A percentile compares a stretch with the other conserved stretches of the same genome.
Conservation (phyloP, 345 rosid species). For the Xanthoceras sorbifolium region DNA sequence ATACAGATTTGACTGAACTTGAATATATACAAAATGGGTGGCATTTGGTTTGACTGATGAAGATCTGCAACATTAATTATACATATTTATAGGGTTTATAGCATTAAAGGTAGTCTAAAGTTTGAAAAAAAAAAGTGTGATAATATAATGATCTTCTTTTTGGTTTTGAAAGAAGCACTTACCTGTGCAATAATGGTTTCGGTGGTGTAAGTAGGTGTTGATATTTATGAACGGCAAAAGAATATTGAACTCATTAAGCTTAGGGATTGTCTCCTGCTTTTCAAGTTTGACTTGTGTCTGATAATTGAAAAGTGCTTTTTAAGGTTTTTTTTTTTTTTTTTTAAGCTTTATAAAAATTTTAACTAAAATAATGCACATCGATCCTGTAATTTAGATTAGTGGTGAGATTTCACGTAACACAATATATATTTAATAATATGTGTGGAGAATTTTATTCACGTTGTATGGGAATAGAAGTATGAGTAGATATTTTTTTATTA, state of each 20-base stretch:
- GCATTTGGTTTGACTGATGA: constrained; percentile 19
- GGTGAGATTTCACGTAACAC: too few species aligned
- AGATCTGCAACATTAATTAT: background rate
- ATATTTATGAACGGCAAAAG: constrained; percentile 27
- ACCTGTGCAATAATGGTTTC: constrained; percentile 21
- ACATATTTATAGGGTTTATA: background rate
- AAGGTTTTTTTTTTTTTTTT: too few species aligned
- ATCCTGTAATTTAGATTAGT: too few species aligned
- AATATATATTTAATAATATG: too few species aligned
- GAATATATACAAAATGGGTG: constrained; percentile 13
- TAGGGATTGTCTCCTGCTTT: constrained; percentile 17
- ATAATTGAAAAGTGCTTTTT: too few species aligned
- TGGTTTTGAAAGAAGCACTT: background rate
- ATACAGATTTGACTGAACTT: constrained; percentile 21
- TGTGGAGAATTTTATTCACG: too few species aligned
- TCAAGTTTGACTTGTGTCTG: background rate
- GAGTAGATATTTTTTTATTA: too few species aligned
- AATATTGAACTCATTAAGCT: constrained; percentile 11
- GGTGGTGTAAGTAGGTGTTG: constrained; percentile 25
- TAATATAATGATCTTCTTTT: background rate
- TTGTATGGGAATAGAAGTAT: too few species aligned
- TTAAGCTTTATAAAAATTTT: too few species aligned
- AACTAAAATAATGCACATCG: too few species aligned
- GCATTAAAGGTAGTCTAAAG: constrained; percentile 22
- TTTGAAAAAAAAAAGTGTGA: constrained; percentile 24